Base-by-base conservation (phyloP, 768 basidiomycete genomes). In the Leccinum obscurum region DNA sequence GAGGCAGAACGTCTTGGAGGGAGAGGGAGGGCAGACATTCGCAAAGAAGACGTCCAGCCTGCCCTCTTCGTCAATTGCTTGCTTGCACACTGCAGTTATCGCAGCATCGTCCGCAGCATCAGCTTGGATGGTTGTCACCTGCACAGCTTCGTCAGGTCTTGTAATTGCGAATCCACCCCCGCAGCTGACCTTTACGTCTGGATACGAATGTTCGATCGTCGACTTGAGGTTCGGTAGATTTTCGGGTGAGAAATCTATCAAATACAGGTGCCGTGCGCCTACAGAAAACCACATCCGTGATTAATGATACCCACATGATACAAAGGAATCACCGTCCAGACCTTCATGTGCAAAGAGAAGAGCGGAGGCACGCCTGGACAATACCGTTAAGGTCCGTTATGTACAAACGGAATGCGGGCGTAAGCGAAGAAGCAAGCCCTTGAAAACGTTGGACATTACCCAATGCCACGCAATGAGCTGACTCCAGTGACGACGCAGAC, bases 31-130 rank as follows among this genome's bases (percentile, higher is more conserved):
- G 58, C 85, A 55, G 68, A 93, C 95, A 71, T 98, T 97, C 35
- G 95, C 95, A 70, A 95, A 98, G 80, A 97, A 97, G 63, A 95
- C 87, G 65, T 98, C 95, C 13, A 98, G 79, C 60, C 85, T 82
- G 9, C 94, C 93, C 70, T 95, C 88, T 61, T 97, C 93, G 48
- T 82, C 75, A 34, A 93, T 68, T 3, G 90, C 92, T 59, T 79
- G 85, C 58, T 87, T 77, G 72, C 94, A 93, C 1, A 94, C 71
- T 6, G 74, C 76, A 22, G 83, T 78, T 58, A 97, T 87, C 10
- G 87, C 82, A 13, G 74, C 65, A 56, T 93, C 88, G 68, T 93
- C 86, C 20, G 93, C 87, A 14, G 94, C 95, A 71, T 98, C 95
- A 14, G 85, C 94, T 69, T 87, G 83, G 35, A 89, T 67, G 11